Conservation (phyloP, 306 rosid species). For the Cicer cuneatum region DNA sequence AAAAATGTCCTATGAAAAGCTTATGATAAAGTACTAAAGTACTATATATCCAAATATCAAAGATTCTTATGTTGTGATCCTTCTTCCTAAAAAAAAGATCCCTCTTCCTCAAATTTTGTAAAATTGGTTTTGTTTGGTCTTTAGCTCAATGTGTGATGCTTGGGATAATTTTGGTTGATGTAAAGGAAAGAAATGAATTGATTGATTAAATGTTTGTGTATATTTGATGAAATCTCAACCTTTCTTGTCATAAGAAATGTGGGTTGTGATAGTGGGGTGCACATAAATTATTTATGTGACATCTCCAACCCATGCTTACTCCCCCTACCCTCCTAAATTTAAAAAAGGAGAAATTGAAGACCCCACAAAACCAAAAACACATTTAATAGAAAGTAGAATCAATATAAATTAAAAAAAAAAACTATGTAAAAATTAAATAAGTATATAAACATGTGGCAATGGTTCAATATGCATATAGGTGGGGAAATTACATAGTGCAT, state of each 20-base stretch:
- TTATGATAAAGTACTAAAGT: conserved; percentile 37
- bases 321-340: conserved; percentile 44
- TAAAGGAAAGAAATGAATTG: conserved; percentile 41
- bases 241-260: conserved; percentile 42
- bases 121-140: conserved; percentile 41
- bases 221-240: conserved; percentile 47
- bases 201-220: conserved; percentile 45
- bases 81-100: conserved; percentile 26
- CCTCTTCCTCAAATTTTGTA: conserved; percentile 28
- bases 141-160: conserved; percentile 33
- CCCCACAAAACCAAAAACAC: conserved; percentile 34
- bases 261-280: conserved; percentile 71
- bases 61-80: conserved; percentile 48
- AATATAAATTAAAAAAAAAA: background rate
- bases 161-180: conserved; percentile 40
- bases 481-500: background rate
- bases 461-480: conserved; percentile 5
- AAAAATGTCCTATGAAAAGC: conserved; percentile 31
- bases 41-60: conserved; percentile 42
- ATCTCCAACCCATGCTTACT: conserved; percentile 47
- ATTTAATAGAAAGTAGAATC: background rate
- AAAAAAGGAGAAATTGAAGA: conserved; percentile 5
- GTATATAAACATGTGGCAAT: background rate
- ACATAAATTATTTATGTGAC: conserved; percentile 51
- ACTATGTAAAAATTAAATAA: background rate